phyloP scores from a whole-genome alignment of 2,329 filamentous ascomycete genomes.

The Ophiocordyceps camponoti-floridani region DNA sequence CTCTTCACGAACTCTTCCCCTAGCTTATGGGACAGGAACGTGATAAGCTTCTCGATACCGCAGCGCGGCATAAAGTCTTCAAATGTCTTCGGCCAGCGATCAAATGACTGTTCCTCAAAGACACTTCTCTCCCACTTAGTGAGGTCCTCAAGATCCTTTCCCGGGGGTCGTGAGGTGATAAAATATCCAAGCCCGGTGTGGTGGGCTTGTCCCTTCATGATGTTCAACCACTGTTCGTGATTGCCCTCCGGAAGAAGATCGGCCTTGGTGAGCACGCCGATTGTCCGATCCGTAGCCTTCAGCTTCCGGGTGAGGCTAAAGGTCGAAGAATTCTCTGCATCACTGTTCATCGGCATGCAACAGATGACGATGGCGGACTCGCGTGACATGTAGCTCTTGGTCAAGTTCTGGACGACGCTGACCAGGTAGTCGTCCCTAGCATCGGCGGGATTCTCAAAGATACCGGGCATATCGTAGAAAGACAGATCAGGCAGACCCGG shows the following conservation, averaged over 20 bases:
- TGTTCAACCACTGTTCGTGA: constrained; percentile 37
- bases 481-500: constrained; percentile 55
- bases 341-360: constrained; percentile 59
- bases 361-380: constrained; percentile 59
- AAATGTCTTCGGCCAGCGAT: constrained; percentile 32
- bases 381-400: constrained; percentile 50
- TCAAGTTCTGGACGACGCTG: constrained; percentile 51
- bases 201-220: constrained; percentile 45
- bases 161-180: constrained; percentile 50
- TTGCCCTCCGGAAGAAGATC: constrained; percentile 44
- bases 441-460: constrained; percentile 53
- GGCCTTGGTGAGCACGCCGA: constrained; percentile 73
- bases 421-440: constrained; percentile 51
- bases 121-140: constrained; percentile 32
- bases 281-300: constrained; percentile 38
- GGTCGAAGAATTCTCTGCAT: constrained; percentile 58
- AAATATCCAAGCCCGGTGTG: constrained; percentile 59
- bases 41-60: constrained; percentile 33
- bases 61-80: constrained; percentile 27
- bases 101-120: constrained; percentile 21
- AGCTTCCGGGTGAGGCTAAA: constrained; percentile 43
- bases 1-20: constrained; percentile 34
- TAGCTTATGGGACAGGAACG: constrained; percentile 32
- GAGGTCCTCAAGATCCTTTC: constrained; percentile 32
- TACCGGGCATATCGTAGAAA: constrained; percentile 73